phyloP scores from a whole-genome alignment of 2,329 filamentous ascomycete species.

The Aureobasidium sp. region DNA sequence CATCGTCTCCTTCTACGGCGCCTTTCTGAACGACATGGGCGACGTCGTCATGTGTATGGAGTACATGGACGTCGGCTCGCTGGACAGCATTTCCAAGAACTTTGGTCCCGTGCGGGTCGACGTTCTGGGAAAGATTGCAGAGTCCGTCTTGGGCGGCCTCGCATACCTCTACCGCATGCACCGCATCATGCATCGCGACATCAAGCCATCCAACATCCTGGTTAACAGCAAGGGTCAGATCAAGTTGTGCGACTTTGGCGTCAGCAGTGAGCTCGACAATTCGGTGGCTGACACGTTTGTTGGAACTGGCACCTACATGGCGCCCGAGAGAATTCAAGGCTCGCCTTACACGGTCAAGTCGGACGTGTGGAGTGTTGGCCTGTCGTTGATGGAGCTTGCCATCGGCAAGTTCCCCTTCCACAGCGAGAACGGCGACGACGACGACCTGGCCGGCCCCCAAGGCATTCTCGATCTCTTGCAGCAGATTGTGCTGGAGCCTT shows the following conservation, averaged over 20 bases:
- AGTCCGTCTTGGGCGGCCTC: constrained; percentile 85
- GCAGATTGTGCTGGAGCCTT: constrained; percentile 94
- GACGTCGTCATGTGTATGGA: constrained; percentile 99
- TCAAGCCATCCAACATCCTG: constrained; percentile 96
- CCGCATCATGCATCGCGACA: constrained; percentile 98
- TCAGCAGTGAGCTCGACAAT: constrained; percentile 96
- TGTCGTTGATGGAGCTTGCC: constrained; percentile 92
- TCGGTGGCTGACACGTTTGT: constrained; percentile 98
- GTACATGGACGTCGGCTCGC: constrained; percentile 94
- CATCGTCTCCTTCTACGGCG: constrained; percentile 96
- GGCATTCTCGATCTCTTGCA: constrained; percentile 94
- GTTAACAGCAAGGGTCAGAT: constrained; percentile 92
- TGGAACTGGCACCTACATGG: constrained; percentile 98
- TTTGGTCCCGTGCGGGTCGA: constrained; percentile 95
- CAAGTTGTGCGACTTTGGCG: constrained; percentile 97
- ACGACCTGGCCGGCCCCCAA: constrained; percentile 65
- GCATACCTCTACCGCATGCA: constrained; percentile 93
- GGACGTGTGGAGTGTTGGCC: constrained; percentile 96
- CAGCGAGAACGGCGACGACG: constrained; percentile 62
- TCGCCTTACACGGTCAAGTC: constrained; percentile 97
- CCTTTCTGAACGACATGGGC: constrained; percentile 91
- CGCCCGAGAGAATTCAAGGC: constrained; percentile 93
- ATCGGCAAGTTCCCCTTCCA: constrained; percentile 97
- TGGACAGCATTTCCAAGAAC: constrained; percentile 88
- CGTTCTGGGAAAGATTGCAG: constrained; percentile 94